Base-by-base conservation (phyloP, 345 rosid genomes). In the Citrus sp. region DNA sequence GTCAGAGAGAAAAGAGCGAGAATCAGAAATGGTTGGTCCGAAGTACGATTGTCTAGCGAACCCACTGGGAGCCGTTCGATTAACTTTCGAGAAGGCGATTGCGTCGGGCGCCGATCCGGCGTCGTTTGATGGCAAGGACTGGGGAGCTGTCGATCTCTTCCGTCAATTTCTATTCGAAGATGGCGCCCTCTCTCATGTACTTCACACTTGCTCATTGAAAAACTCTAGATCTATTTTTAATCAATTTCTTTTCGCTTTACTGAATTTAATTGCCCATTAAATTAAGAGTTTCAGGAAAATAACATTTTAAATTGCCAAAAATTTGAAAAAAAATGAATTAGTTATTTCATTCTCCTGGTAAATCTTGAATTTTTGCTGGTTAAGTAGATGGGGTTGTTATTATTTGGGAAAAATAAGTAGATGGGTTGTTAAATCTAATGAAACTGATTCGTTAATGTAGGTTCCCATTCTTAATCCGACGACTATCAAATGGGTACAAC, bases 1-100 rank as follows among this genome's bases (percentile, higher is more conserved):
- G 35, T 60, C 37, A 2, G n/a, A 54, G 60, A 19, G 71, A 77
- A 46, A 73, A 40, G 54, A 24, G 75, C 18, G 67, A 51, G 59
- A 49, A 34, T 32, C 49, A 46, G 83, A 84, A 69, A 94, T 96
- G 98, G 99, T 87, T 9, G 98, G 99, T 46, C 90, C 88, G 18
- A 83, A 82, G 61, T 93, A 90, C 83, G 99, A 95, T 88, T 92
- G 90, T 87, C 66, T 90, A 25, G 87, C 83, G 51, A 96, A 96
- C 80, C 99, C 99, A 5, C 84, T 94, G 28, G 99, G 97, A 81
- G 97, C 95, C 79, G 94, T 96, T 67, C 90, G 97, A 73, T 86
- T 84, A 70, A 86, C 93, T 6, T 96, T 96, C 83, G 97, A 80
- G 68, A 91, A 89, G 85, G 90, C 95, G 30, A 73, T 92, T 1